These are phyloP conservation scores for Globisporangium ultimum DNA, from an alignment of 352 stramenopile genomes.

Conservation along the genomic window DNA sequence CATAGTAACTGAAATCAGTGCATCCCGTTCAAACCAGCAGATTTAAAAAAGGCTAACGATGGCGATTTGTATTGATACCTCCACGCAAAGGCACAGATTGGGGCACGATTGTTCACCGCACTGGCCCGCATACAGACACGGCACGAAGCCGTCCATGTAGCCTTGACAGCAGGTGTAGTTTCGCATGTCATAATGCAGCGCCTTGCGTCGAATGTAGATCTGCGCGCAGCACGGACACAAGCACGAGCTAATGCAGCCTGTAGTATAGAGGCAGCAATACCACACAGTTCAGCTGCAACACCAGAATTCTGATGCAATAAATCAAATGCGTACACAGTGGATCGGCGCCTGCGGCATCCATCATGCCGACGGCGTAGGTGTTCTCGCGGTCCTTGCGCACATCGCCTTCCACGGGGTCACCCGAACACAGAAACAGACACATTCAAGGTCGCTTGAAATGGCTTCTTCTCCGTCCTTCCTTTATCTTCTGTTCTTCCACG, in stretches of 20 bases:
- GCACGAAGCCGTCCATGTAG: constrained; percentile 90
- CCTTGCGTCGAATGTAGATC: constrained; percentile 89
- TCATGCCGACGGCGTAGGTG: constrained; percentile 87
- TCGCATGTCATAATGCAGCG: constrained; percentile 88
- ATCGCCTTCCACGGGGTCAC: constrained; percentile 63
- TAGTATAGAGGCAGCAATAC: background rate
- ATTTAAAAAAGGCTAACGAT: background rate
- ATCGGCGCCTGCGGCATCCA: constrained; percentile 76
- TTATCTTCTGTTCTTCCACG: background rate
- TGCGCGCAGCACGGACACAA: constrained; percentile 89
- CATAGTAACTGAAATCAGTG: background rate
- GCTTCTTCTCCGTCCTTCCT: background rate
- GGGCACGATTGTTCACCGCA: constrained; percentile 87
- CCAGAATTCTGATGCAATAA: background rate
- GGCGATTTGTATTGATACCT: constrained; percentile 34
- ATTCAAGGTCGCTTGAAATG: constrained; percentile 22
- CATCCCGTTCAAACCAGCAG: background rate
- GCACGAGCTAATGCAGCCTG: constrained; percentile 65
- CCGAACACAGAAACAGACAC: constrained; percentile 66
- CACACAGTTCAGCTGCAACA: background rate
- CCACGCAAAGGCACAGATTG: constrained; percentile 88
- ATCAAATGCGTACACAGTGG: constrained; percentile 74
- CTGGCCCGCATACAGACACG: constrained; percentile 78
- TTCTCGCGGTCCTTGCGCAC: constrained; percentile 64
- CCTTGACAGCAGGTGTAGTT: constrained; percentile 94